A percentile compares a stretch with the other conserved stretches of the same genome.
phyloP scores from a whole-genome alignment of 305 asterid genomes.

The Fraxinus xanthoxyloides region DNA sequence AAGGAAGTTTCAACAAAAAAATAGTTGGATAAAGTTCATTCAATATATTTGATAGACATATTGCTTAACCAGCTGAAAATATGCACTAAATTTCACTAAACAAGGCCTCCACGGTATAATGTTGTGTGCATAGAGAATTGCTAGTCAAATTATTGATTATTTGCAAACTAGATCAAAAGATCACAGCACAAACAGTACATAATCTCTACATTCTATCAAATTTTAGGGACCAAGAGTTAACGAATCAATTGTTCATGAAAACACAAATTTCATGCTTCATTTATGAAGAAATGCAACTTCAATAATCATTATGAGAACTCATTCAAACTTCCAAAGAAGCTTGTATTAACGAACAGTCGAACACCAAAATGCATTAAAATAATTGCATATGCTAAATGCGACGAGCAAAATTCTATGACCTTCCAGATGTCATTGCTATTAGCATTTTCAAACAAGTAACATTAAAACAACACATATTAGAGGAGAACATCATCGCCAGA shows the following conservation, averaged over 20 bases:
- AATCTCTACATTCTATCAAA: background rate
- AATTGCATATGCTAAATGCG: background rate
- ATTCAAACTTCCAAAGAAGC: background rate
- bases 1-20: slow-evolving; percentile 24
- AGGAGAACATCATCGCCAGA: background rate
- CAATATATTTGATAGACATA: slow-evolving; percentile 6
- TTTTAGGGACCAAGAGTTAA: background rate
- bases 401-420: background rate
- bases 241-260: background rate
- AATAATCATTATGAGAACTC: background rate
- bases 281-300: background rate
- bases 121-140: background rate
- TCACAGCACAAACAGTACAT: background rate
- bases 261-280: background rate
- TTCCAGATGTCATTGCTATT: background rate
- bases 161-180: background rate
- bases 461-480: background rate
- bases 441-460: background rate
- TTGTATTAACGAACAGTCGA: background rate
- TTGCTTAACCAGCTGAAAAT: background rate
- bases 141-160: background rate
- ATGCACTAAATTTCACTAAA: background rate
- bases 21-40: slow-evolving; percentile 12
- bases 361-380: background rate
- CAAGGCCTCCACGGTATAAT: slow-evolving; percentile 9